phyloP scores from a whole-genome alignment of 2,329 filamentous ascomycete genomes.

The Penicillium sp. region DNA sequence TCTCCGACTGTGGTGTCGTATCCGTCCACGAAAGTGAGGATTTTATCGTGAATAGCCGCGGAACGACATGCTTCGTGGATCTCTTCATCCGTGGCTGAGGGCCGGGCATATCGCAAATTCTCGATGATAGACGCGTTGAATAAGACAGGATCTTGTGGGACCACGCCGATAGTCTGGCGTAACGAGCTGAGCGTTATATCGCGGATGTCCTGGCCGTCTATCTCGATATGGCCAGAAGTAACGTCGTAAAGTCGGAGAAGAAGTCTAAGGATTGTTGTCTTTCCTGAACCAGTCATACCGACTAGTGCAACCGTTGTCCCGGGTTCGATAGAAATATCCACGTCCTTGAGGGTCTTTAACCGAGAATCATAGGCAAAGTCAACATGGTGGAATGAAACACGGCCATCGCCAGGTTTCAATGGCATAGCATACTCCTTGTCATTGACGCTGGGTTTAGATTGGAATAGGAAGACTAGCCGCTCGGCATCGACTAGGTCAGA shows the following conservation, averaged over 20 bases:
- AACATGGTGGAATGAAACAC: constrained; percentile 44
- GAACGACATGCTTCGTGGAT: constrained; percentile 28
- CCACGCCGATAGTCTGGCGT: constrained; percentile 51
- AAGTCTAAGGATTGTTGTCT: constrained; percentile 47
- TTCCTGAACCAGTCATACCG: constrained; percentile 48
- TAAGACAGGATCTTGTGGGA: constrained; percentile 55
- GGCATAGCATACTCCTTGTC: constrained; percentile 29
- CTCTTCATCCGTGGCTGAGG: constrained; percentile 14
- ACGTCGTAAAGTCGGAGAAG: constrained; percentile 49
- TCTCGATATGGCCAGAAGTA: constrained; percentile 40
- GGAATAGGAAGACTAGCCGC: constrained; percentile 39
- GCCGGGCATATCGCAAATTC: constrained; percentile 55
- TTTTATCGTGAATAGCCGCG: constrained; percentile 33
- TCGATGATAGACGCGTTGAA: constrained; percentile 58
- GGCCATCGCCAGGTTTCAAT: constrained; percentile 36
- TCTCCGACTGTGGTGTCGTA: constrained; percentile 30
- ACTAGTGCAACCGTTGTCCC: constrained; percentile 49
- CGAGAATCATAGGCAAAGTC: constrained; percentile 45
- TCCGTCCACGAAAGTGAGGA: constrained; percentile 32
- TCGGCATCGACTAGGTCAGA: constrained; percentile 58
- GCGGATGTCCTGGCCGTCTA: constrained; percentile 50
- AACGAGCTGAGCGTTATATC: constrained; percentile 51
- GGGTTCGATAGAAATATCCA: constrained; percentile 39
- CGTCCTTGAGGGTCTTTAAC: constrained; percentile 39
- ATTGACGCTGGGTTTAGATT: constrained; percentile 39